A percentile compares a stretch with the other conserved stretches of the same genome.
Conservation (phyloP, 75 land plant species). For the Pinus tabuliformis region DNA sequence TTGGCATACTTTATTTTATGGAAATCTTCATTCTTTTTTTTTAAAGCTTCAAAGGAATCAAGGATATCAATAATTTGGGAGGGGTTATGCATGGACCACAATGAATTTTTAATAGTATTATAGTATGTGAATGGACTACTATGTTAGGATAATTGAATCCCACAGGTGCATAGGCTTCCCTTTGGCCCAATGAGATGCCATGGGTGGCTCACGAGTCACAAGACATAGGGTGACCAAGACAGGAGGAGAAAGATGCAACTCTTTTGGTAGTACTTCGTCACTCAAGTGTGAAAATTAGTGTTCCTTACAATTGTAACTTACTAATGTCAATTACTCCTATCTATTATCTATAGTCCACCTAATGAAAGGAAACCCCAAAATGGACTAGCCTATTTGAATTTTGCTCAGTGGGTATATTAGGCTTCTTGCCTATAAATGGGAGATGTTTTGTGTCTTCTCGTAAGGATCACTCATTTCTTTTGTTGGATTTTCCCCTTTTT, state of each 20-base stretch:
- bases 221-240: background rate
- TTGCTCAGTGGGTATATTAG: background rate
- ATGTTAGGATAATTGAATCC: background rate
- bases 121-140: background rate
- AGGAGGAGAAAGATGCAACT: background rate
- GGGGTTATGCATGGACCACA: background rate
- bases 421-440: background rate
- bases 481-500: background rate
- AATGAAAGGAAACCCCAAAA: background rate
- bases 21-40: too few relatives aligned
- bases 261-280: background rate
- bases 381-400: conserved; percentile 1
- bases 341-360: background rate
- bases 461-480: background rate
- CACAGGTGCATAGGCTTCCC: background rate
- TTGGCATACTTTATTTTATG: too few relatives aligned
- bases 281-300: background rate
- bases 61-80: background rate
- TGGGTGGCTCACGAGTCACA: background rate
- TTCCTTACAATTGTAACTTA: background rate
- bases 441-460: background rate
- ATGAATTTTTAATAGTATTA: background rate
- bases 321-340: background rate
- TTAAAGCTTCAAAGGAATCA: too few relatives aligned
- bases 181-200: background rate